Percentiles rank a stretch among this genome's conserved stretches.
phyloP scores from a whole-genome alignment of 2,329 filamentous ascomycete species.

The Sarocladium brachiariae region DNA sequence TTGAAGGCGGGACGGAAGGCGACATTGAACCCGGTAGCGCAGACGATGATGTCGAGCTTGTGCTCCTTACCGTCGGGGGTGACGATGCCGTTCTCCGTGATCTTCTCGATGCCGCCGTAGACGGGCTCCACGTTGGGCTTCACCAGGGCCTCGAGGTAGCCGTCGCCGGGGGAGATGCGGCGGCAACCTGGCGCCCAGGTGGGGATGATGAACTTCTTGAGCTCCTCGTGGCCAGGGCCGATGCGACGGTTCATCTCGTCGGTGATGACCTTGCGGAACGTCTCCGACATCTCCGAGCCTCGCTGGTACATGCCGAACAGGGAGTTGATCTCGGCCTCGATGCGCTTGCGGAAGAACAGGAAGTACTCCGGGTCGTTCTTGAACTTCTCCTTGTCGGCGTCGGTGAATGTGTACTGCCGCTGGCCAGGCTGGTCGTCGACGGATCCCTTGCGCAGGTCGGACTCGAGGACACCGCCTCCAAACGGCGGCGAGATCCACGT shows the following conservation, averaged over 20 bases:
- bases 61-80: conserved; percentile 22
- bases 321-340: conserved; percentile 35
- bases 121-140: conserved; percentile 38
- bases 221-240: conserved; percentile 31
- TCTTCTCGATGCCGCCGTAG: conserved; percentile 27
- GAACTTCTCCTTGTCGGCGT: conserved; percentile 31
- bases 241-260: conserved; percentile 36
- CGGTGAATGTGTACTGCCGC: conserved; percentile 32
- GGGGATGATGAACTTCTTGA: conserved; percentile 34
- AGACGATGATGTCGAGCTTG: conserved; percentile 26
- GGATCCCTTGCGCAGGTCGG: conserved; percentile 21
- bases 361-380: conserved; percentile 32
- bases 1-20: conserved; percentile 36
- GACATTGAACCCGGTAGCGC: conserved; percentile 33
- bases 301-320: conserved; percentile 35
- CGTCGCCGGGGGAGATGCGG: conserved; percentile 34
- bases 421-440: conserved; percentile 25
- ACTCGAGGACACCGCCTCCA: conserved; percentile 20
- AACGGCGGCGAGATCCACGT: conserved; percentile 22
- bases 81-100: conserved; percentile 26
- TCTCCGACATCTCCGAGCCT: conserved; percentile 31
- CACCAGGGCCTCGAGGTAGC: conserved; percentile 34
- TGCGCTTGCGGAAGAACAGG: conserved; percentile 33
- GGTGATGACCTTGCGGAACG: conserved; percentile 30
- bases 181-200: conserved; percentile 37